Evolutionary conservation across 306 rosid species (phyloP).

Genomic region (Prinsepia uniflora): DNA sequence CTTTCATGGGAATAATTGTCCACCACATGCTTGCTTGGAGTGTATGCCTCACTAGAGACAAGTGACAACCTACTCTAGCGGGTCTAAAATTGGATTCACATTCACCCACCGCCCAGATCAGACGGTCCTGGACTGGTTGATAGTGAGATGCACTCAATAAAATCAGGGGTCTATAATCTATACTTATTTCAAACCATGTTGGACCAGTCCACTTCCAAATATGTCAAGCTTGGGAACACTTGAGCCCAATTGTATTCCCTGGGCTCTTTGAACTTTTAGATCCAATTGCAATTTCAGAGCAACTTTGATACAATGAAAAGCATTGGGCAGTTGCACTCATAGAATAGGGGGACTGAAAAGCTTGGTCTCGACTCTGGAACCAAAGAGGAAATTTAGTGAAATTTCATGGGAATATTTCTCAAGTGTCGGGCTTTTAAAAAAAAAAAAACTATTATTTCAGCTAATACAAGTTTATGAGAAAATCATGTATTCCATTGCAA

Average conservation of each 20-base stretch:
- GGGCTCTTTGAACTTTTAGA: not conserved
- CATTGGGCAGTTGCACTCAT: too few relatives aligned
- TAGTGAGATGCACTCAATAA: not conserved
- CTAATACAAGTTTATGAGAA: too few relatives aligned
- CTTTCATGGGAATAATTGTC: not conserved
- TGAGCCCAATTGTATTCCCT: not conserved
- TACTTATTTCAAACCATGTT: too few relatives aligned
- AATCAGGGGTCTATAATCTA: too few relatives aligned
- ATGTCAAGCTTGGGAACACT: not conserved
- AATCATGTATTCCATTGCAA: too few relatives aligned
- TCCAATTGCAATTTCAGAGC: not conserved
- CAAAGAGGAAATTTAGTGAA: too few relatives aligned
- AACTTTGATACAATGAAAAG: too few relatives aligned
- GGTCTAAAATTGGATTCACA: not conserved
- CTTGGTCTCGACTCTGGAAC: too few relatives aligned
- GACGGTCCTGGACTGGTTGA: not conserved
- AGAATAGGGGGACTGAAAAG: too few relatives aligned
- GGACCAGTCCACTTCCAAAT: not conserved
- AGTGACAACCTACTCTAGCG: not conserved
- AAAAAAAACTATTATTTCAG: too few relatives aligned
- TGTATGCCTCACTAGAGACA: not conserved
- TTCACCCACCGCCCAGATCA: not conserved
- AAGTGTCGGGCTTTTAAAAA: too few relatives aligned
- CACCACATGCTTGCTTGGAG: constrained; percentile 3
- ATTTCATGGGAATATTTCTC: too few relatives aligned